Evolutionary conservation across 352 stramenopile species (phyloP), one percentile per base, ranked within the genome.

Genomic region (Elongisporangium undulatum): DNA sequence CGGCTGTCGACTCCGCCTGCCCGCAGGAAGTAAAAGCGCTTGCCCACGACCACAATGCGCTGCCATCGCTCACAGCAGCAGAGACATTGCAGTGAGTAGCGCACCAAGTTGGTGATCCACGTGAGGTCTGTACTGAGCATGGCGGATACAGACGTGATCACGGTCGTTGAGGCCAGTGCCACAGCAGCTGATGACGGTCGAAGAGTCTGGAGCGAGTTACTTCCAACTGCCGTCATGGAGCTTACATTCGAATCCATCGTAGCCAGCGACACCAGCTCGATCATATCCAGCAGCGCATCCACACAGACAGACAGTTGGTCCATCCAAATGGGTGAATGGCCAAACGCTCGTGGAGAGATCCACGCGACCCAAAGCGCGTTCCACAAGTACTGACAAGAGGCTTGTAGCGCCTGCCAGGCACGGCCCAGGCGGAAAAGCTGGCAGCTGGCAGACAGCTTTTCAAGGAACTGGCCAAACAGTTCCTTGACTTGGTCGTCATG

Each of bases 371-470:
- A 89, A 39, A 91, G 61, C 1, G 66, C 67, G 48, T 88, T 90
- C 62, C 72, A 81, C 12, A 87, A 68, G 41, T 82, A 77, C 51
- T 91, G 79, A 19, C 59, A 59, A 2, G 62, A 73, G 7, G 66
- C 79, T 61, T 90, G 78, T 0, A 92, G 71, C 9, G 64, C 72
- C 53, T 85, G 77, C 79, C 81, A 91, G 16, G 75, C 78, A 10
- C 74, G 69, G 0, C 60, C 67, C 15, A 68, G 63, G 17, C 56
- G 55, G 55, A 88, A 90, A 9, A 90, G 50, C 24, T 67, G 70
- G 51, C 75, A 87, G 12, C 67, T 69, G 3, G 59, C 62, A 13
- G 80, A 63, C n/a, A 71, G 62, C 51, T 78, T 87, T 10, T 68
- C 34, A 13, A 88, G 38, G 38, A 87, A 68, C 15, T 68, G 56